Base-by-base conservation (phyloP, 108 stramenopile genomes). In the Fragilaria crotonensis region DNA sequence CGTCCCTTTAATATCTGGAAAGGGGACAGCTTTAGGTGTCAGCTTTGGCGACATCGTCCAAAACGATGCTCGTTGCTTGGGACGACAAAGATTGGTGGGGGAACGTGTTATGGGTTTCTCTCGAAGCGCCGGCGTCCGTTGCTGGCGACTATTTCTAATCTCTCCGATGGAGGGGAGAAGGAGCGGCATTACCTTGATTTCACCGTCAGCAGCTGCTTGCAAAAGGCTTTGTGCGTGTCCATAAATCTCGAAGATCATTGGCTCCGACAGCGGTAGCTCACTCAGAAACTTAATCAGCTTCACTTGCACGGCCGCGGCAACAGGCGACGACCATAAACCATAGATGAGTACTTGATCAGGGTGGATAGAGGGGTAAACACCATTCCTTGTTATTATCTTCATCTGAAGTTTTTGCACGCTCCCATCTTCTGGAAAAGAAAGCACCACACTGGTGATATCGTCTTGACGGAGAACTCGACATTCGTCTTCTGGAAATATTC, bases 231-330 rank as follows among this genome's bases (percentile, higher is more conserved):
- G 80, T 3, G 66, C 75, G 23, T 78, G 62, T 3, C 78, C 70
- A 53, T 72, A 78, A 19, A 93, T 58, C 48, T 89, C 85, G 61
- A 85, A 87, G 19, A 93, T 61, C 57, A 78, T 78, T 3, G 76
- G 76, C 20, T 84, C 76, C 5, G 71, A 72, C 21, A 63, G 5
- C 5, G 75, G 11, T 36, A 78, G 5, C 21, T 52, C 26, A 1
- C 68, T 46, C 22, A 80, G 1, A 33, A 65, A 77, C 33, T 71
- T 61, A 7, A 68, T 27, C 28, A 84, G 30, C 45, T 80, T 57
- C 17, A 68, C 54, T 33, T 84, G 75, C 21, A 79, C 48, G 14
- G 64, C 65, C 9, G 67, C 59, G 21, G 76, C 77, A 20, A 63
- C 19, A 5, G 54, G 48, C 3, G 28, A 28, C 21, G 22, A 33